phyloP scores from a whole-genome alignment of 2,329 filamentous ascomycete species.

The Madurella mycetomatis region DNA sequence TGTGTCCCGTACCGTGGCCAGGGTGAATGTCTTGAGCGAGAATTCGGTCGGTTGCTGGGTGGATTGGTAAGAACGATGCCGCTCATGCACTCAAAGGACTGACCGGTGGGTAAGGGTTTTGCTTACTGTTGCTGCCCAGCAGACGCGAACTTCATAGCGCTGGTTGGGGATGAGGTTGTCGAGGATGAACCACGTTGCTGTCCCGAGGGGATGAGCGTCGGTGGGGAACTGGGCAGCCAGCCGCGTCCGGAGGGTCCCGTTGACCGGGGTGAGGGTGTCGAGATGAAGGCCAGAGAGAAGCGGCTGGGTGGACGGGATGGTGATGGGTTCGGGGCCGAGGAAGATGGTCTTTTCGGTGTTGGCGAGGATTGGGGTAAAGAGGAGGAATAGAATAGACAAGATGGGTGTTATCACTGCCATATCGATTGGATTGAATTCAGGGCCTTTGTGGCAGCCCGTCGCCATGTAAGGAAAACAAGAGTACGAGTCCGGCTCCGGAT shows the following conservation, averaged over 20 bases:
- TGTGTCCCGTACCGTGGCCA: conserved; percentile 57
- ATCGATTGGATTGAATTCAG: neutral
- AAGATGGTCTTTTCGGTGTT: conserved; percentile 95
- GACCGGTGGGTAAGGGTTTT: no score
- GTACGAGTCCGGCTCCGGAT: neutral
- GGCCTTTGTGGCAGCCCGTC: neutral
- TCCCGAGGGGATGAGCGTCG: conserved; percentile 47
- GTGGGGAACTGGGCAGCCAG: conserved; percentile 66
- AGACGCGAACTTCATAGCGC: conserved; percentile 86
- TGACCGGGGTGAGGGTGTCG: conserved; percentile 55
- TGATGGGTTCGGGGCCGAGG: conserved; percentile 58
- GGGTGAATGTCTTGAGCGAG: conserved; percentile 59
- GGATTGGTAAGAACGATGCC: neutral
- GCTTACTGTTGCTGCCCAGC: conserved; percentile 84
- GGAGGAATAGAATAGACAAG: conserved; percentile 1
- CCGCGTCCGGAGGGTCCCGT: conserved; percentile 54
- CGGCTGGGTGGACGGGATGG: conserved; percentile 52
- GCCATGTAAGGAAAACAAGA: neutral
- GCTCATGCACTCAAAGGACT: conserved; percentile 31
- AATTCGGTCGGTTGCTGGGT: conserved; percentile 81
- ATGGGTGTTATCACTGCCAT: neutral
- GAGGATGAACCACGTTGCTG: conserved; percentile 74
- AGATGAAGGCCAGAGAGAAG: conserved; percentile 59
- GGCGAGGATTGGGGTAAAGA: conserved; percentile 39
- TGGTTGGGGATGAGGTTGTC: conserved; percentile 63